Conservation (phyloP, 108 stramenopile species). For the Discostella pseudostelligera region DNA sequence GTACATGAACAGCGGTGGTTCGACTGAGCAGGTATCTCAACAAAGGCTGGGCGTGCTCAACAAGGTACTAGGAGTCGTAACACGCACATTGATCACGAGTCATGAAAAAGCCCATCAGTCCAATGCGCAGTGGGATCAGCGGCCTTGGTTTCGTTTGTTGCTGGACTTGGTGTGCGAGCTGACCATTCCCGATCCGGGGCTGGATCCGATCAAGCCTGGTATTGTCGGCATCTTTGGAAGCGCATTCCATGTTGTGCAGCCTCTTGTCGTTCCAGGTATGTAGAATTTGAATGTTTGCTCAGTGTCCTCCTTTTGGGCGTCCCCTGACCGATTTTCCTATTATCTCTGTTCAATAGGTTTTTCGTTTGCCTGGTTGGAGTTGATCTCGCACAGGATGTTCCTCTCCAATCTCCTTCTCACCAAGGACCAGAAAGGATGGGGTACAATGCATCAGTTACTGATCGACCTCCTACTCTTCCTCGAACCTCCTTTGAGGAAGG, state of each 20-base stretch:
- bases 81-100: slow-evolving; percentile 80
- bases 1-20: slow-evolving; percentile 70
- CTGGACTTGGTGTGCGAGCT: slow-evolving; percentile 92
- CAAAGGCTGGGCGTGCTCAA: slow-evolving; percentile 85
- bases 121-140: slow-evolving; percentile 80
- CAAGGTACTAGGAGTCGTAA: slow-evolving; percentile 85
- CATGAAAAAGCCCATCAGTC: slow-evolving; percentile 56
- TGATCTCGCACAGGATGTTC: slow-evolving; percentile 94
- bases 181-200: slow-evolving; percentile 77
- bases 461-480: slow-evolving; percentile 93
- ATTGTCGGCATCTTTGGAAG: slow-evolving; percentile 90
- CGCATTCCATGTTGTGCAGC: slow-evolving; percentile 94
- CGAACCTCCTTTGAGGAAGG: slow-evolving; percentile 86
- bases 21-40: slow-evolving; percentile 56
- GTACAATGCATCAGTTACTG: slow-evolving; percentile 92
- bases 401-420: slow-evolving; percentile 91
- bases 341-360: slow-evolving; percentile 55
- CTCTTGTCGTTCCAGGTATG: slow-evolving; percentile 86
- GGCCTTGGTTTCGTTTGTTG: slow-evolving; percentile 97
- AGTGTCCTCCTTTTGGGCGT: background rate
- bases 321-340: slow-evolving; percentile 3
- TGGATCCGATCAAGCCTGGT: slow-evolving; percentile 71
- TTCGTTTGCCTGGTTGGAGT: slow-evolving; percentile 97
- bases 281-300: background rate
- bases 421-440: slow-evolving; percentile 92